These are phyloP conservation scores for Elaeis oleifera DNA, from an alignment of 202 grass and related monocot species.

Conservation along the genomic window DNA sequence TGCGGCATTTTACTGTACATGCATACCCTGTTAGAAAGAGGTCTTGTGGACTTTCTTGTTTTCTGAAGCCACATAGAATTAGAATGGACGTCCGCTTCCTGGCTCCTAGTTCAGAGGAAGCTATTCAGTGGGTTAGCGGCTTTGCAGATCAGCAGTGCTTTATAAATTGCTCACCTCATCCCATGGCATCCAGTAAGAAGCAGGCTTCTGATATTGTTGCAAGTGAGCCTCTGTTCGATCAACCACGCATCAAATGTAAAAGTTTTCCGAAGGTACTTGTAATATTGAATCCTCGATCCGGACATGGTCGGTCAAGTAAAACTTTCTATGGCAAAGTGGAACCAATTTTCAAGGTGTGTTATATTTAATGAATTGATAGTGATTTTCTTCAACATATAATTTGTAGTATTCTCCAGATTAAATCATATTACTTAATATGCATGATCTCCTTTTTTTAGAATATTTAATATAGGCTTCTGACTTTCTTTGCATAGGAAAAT, in stretches of 20 bases:
- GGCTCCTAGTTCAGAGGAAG: slow-evolving; percentile 60
- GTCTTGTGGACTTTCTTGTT: slow-evolving; percentile 47
- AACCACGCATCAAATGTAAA: slow-evolving; percentile 68
- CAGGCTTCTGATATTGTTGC: slow-evolving; percentile 38
- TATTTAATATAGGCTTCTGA: too few relatives aligned
- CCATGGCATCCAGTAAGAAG: slow-evolving; percentile 53
- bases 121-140: slow-evolving; percentile 66
- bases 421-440: too few relatives aligned
- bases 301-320: slow-evolving; percentile 88
- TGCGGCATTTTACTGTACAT: slow-evolving; percentile 72
- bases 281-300: slow-evolving; percentile 93
- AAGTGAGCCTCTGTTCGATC: slow-evolving; percentile 53
- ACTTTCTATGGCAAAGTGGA: slow-evolving; percentile 89
- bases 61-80: slow-evolving; percentile 52
- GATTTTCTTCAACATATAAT: too few relatives aligned
- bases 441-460: too few relatives aligned
- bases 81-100: slow-evolving; percentile 75
- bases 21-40: slow-evolving; percentile 67
- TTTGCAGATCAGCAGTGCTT: slow-evolving; percentile 87
- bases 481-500: too few relatives aligned
- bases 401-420: too few relatives aligned
- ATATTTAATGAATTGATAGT: slow-evolving; percentile 15
- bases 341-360: slow-evolving; percentile 92
- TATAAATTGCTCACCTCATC: slow-evolving; percentile 56
- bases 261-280: slow-evolving; percentile 71